Base-by-base conservation (phyloP, 179 eudicot species). In the Beta macrorhiza region DNA sequence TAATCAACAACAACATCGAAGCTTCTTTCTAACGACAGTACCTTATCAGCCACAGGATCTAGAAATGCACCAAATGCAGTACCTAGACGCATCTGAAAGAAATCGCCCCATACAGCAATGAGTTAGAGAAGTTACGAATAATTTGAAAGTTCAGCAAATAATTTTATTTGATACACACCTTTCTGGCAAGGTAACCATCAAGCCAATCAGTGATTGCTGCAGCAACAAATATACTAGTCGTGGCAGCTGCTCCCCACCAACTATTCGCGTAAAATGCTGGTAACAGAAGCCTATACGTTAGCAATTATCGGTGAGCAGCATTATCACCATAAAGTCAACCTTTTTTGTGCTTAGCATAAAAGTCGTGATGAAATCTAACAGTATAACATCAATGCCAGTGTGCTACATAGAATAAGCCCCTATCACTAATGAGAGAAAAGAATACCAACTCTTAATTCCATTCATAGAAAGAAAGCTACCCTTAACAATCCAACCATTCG, bases 11-110 rank as follows among this genome's bases (percentile, higher is more conserved):
- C 22, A 65, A 29, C 10, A 67, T 56, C 63, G 71, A 49, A 65
- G n/a, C 71, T 47, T 42, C 44, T 69, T 45, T 19, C 47, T 49
- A 25, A 79, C 45, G 47, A 20, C 67, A 55, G 76, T 85, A 94
- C 99, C 97, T 96, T 96, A 85, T 96, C 99, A 83, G 99, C 99
- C 73, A 96, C 99, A 22, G 99, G 99, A 91, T 96, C 99, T 80
- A 96, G 81, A 86, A 96, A 96, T 57, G 99, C 99, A 79, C 99
- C 99, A 91, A 96, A 96, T 25, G 89, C 91, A 83, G 93, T 90
- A 62, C 93, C 94, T 77, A 89, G 87, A 25, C 86, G 87, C 99
- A 96, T 92, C 99, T 96, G 91, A 80, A 83, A 85, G 78, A 51
- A 74, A 83, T 76, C 5, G 22, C 32, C 20, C 52, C 67, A 15